A percentile compares a stretch with the other conserved stretches of the same genome.
phyloP scores from a whole-genome alignment of 2,329 filamentous ascomycete species.

The Pseudogymnoascus pannorum region DNA sequence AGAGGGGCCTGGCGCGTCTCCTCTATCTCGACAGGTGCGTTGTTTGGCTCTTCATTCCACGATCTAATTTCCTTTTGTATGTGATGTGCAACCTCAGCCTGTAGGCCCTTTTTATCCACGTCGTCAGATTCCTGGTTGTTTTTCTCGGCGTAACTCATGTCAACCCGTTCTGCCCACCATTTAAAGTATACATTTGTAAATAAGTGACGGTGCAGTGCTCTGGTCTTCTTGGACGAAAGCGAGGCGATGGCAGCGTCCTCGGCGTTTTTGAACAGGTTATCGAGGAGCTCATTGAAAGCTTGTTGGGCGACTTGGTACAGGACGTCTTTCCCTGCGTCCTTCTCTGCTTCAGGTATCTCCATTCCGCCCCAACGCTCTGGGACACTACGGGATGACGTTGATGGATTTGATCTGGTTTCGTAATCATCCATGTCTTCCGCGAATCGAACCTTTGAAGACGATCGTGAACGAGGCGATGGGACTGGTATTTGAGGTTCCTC shows the following conservation, averaged over 20 bases:
- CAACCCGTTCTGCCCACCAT: slow-evolving; percentile 20
- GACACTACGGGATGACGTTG: slow-evolving; percentile 63
- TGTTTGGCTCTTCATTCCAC: slow-evolving; percentile 15
- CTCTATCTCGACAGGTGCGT: slow-evolving; percentile 24
- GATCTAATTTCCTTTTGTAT: not conserved
- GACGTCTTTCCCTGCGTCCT: slow-evolving; percentile 66
- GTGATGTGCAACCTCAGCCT: not conserved
- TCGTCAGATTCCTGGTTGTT: not conserved
- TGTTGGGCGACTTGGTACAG: slow-evolving; percentile 88
- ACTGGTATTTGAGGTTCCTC: not conserved
- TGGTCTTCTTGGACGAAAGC: slow-evolving; percentile 52
- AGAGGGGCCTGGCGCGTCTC: slow-evolving; percentile 23
- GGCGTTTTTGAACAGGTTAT: slow-evolving; percentile 73
- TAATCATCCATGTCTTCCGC: slow-evolving; percentile 63
- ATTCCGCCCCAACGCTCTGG: slow-evolving; percentile 71
- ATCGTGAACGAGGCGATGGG: slow-evolving; percentile 58
- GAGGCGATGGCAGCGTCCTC: slow-evolving; percentile 70
- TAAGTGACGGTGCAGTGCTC: slow-evolving; percentile 47
- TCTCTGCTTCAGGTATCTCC: slow-evolving; percentile 72
- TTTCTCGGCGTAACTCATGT: not conserved
- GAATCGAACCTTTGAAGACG: slow-evolving; percentile 73
- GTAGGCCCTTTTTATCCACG: not conserved
- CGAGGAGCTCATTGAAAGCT: slow-evolving; percentile 85
- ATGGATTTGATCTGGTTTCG: slow-evolving; percentile 63
- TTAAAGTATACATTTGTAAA: slow-evolving; percentile 38